Base-by-base conservation (phyloP, 2,329 filamentous ascomycete genomes). In the Calonectria henricotiae region DNA sequence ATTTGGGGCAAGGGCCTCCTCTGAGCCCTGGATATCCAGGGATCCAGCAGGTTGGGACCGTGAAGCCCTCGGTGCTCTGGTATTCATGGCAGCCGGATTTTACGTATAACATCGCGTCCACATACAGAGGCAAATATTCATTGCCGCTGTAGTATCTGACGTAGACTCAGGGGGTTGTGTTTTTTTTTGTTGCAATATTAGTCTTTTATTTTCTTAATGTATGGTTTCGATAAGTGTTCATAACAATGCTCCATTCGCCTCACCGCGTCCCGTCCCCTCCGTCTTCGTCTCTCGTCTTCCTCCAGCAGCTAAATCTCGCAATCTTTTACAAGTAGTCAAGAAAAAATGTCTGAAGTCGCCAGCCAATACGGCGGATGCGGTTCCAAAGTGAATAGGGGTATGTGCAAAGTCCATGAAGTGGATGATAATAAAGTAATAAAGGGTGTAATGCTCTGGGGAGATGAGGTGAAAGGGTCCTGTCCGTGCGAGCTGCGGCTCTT, bases 341-440 rank as follows among this genome's bases (percentile, higher is more conserved):
- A 66, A 66, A 62, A 67, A 58, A 66, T 61, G 55, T 51, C 58
- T 35, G 55, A 71, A 60, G 44, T 71, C 61, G 63, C 67, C 65
- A 69, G 67, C 69, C 60, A 64, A 61, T 69, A 65, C 70, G 70
- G 62, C 54, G 32, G 68, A 25, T 68, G 51, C 51, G 44, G 51
- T 63, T 46, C 51, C 43, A 17, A 67, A 51, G 49, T 62, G 35
- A 65, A 65, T 71, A 55, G 70, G 71, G 75, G 74, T 75, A 76
- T 78, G 76, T 77, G 75, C 74, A 75, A 72, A 55, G 71, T 51
- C 58, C 47, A 41, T 65, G 60, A 61, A 49, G 39, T 46, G 61
- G 58, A 65, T 44, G 23, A 32, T 58, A 58, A 69, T 69, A 65
- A 61, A 62, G 39, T 69, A 69, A 65, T 62, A 69, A 69, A 68